Evolutionary conservation across 345 rosid species (phyloP), one percentile per base, ranked within the genome.

Genomic region (Brassica nigra): DNA sequence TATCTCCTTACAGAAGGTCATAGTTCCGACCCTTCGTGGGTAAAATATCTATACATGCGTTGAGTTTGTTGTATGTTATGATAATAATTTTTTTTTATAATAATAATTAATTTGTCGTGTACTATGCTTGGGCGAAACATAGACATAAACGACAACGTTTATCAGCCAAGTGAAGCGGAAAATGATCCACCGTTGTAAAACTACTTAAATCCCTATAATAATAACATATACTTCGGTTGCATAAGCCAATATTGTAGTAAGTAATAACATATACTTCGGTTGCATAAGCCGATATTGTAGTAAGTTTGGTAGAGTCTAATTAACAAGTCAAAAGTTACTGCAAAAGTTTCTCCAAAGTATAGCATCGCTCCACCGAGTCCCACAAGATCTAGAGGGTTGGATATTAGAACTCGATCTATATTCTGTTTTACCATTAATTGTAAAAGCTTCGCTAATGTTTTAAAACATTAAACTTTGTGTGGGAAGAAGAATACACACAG

Each of bases 71-170:
- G n/a, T 9, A 49, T 57, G 36, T 52, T 20, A 5, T 18, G 18
- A 18, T 18, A 18, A 18, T 18, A 18, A 18, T 18, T 18, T 18
- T 18, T 18, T 18, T 18, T 18, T 18, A 18, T 18, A 0, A 59
- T 47, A 7, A 44, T 33, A 55, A 3, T 73, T 14, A 42, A 62
- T 37, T 73, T 58, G 63, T 79, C 62, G 63, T 66, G 44, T 67
- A 28, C 10, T 71, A 73, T 66, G 63, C 23, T 66, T 68, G 0
- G 52, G 44, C 36, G 31, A 72, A 7, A 33, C 33, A 23, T 1
- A 36, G 14, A 71, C 81, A 78, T 34, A 79, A 57, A 73, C 42
- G 82, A 79, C 82, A 73, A 78, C 71, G 23, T 6, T 31, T 27
- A n/a, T 10, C 55, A 16, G 47, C 15, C 55, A 47, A 27, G 14